Conservation (phyloP, 257 asterid genomes). For the Solanum tacnaense region DNA sequence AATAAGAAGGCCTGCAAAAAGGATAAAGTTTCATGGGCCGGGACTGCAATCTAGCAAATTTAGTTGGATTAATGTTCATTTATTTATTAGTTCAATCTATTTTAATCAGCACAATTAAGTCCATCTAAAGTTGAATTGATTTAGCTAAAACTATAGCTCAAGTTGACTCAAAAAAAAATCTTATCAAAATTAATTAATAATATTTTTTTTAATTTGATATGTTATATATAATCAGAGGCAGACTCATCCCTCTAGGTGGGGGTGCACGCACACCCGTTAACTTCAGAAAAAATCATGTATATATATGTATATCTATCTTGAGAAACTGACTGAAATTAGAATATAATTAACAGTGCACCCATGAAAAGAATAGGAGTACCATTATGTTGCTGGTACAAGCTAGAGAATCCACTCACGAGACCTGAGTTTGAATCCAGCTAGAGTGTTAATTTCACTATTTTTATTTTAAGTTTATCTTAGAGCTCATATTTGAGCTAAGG, state of each 20-base stretch:
- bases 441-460: background rate
- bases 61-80: background rate
- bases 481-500: background rate
- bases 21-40: background rate
- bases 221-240: background rate
- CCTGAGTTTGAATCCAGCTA: accelerated
- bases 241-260: background rate
- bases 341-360: background rate
- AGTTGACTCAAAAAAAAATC: background rate
- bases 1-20: background rate
- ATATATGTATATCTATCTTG: too few relatives aligned
- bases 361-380: background rate
- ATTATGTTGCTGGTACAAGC: accelerated
- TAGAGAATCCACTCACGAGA: background rate
- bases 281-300: too few relatives aligned
- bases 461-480: too few relatives aligned
- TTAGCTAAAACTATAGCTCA: background rate
- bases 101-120: background rate
- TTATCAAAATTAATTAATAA: too few relatives aligned
- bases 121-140: background rate
- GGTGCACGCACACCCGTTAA: too few relatives aligned
- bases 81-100: background rate
- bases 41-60: background rate
- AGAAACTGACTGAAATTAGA: too few relatives aligned
- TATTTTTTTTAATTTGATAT: too few relatives aligned